A percentile compares a stretch with the other conserved stretches of the same genome.
Conservation (phyloP, 23 red algal genomes). For the Pyropia haitanensis region DNA sequence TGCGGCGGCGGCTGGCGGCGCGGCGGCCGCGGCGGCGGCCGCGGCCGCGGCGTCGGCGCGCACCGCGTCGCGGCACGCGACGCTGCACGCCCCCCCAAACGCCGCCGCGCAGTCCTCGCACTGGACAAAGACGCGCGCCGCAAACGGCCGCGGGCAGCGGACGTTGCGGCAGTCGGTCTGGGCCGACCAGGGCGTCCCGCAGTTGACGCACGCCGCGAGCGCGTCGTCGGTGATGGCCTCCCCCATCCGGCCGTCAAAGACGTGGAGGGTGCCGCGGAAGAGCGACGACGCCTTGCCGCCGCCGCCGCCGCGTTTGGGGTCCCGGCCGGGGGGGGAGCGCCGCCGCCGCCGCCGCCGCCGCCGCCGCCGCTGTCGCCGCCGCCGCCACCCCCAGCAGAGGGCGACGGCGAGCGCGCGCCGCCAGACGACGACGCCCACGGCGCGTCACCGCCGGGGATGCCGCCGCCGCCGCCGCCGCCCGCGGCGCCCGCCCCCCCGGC, state of each 20-base stretch:
- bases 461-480: too few species aligned
- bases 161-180: slow-evolving; percentile 80
- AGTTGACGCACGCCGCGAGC: slow-evolving; percentile 55
- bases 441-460: too few species aligned
- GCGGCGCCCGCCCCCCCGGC: too few species aligned
- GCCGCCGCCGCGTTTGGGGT: not conserved
- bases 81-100: slow-evolving; percentile 41
- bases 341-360: too few species aligned
- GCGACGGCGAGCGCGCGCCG: too few species aligned
- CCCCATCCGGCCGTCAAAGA: slow-evolving; percentile 79
- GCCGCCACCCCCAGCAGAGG: too few species aligned
- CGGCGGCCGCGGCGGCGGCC: not conserved
- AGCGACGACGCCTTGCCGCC: slow-evolving; percentile 25
- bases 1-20: not conserved
- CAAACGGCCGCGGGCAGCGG: slow-evolving; percentile 57
- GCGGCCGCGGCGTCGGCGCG: not conserved
- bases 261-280: slow-evolving; percentile 76
- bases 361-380: too few species aligned
- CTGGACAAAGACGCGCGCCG: slow-evolving; percentile 63
- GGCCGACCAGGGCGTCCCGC: slow-evolving; percentile 42
- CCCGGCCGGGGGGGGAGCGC: too few species aligned
- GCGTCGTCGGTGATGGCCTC: slow-evolving; percentile 60
- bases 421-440: too few species aligned
- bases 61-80: slow-evolving; percentile 20
- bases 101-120: slow-evolving; percentile 50